These are phyloP conservation scores for Stenocarpella maydis DNA, from an alignment of 2,329 filamentous ascomycete species.

Conservation along the genomic window DNA sequence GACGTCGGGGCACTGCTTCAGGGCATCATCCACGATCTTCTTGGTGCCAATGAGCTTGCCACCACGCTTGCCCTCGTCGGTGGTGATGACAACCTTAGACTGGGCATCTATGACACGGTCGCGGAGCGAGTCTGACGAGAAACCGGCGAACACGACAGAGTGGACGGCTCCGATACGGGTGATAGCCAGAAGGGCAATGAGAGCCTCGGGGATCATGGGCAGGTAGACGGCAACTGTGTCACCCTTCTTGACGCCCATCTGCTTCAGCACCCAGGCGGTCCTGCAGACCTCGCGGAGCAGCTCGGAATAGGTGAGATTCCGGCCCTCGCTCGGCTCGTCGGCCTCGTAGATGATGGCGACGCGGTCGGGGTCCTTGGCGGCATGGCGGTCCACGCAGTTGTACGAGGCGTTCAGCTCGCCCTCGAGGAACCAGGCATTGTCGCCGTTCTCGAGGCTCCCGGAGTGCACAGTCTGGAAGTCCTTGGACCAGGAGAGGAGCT, in stretches of 20 bases:
- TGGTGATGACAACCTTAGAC: constrained; percentile 94
- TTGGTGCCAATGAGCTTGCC: constrained; percentile 98
- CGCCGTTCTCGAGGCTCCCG: constrained; percentile 79
- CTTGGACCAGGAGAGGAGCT: constrained; percentile 87
- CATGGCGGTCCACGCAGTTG: constrained; percentile 97
- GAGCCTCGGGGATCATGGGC: constrained; percentile 97
- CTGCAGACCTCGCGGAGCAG: constrained; percentile 90
- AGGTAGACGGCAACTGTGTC: constrained; percentile 97
- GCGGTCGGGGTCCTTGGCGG: constrained; percentile 91
- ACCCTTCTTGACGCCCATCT: constrained; percentile 96
- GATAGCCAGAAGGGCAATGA: constrained; percentile 91
- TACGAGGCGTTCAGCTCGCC: constrained; percentile 94
- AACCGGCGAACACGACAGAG: constrained; percentile 97
- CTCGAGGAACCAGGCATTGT: constrained; percentile 94
- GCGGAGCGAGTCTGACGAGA: constrained; percentile 93
- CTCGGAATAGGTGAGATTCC: constrained; percentile 91
- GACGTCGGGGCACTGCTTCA: constrained; percentile 94
- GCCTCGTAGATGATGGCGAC: constrained; percentile 99
- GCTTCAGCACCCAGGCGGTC: constrained; percentile 86
- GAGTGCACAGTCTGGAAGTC: constrained; percentile 91
- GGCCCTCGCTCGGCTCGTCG: constrained; percentile 87
- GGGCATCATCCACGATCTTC: constrained; percentile 97
- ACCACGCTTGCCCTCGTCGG: constrained; percentile 96
- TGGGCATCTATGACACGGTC: constrained; percentile 93
- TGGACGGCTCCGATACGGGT: constrained; percentile 93